A percentile compares a stretch with the other conserved stretches of the same genome.
Evolutionary conservation across 2,329 filamentous ascomycete species (phyloP).

Genomic region (Sporothrix schenckii): DNA sequence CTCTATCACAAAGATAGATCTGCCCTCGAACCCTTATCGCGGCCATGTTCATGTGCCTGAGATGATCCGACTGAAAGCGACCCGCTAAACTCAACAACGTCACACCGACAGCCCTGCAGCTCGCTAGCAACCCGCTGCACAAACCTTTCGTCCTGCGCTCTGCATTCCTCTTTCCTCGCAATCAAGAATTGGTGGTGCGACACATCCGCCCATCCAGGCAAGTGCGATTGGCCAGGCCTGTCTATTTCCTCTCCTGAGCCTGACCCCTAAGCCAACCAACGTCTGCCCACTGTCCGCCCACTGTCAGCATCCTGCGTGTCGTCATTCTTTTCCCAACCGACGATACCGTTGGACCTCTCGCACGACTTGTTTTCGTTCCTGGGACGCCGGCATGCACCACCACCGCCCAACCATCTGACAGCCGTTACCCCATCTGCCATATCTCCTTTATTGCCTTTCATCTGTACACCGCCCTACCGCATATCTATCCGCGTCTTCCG

Average conservation of each 20-base stretch:
- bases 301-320: conserved; percentile 31
- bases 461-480: neutral
- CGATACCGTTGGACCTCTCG: conserved; percentile 14
- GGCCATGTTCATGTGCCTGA: conserved; percentile 31
- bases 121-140: neutral
- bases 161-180: conserved; percentile 9
- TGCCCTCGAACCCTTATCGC: conserved; percentile 21
- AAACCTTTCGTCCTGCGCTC: neutral
- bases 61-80: neutral
- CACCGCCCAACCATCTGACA: neutral
- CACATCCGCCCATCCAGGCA: no score
- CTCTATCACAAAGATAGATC: neutral
- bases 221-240: no score
- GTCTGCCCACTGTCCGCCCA: neutral
- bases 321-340: conserved; percentile 29
- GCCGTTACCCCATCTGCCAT: neutral
- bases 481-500: conserved; percentile 15
- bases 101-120: conserved; percentile 9
- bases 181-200: conserved; percentile 21
- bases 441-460: neutral
- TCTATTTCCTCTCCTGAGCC: neutral
- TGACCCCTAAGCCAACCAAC: conserved; percentile 5
- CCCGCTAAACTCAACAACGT: neutral
- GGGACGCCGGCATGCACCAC: conserved; percentile 1
- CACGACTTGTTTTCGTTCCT: neutral